Evolutionary conservation across 2,329 filamentous ascomycete genomes (phyloP).

Genomic region (Aspergillus sp.): DNA sequence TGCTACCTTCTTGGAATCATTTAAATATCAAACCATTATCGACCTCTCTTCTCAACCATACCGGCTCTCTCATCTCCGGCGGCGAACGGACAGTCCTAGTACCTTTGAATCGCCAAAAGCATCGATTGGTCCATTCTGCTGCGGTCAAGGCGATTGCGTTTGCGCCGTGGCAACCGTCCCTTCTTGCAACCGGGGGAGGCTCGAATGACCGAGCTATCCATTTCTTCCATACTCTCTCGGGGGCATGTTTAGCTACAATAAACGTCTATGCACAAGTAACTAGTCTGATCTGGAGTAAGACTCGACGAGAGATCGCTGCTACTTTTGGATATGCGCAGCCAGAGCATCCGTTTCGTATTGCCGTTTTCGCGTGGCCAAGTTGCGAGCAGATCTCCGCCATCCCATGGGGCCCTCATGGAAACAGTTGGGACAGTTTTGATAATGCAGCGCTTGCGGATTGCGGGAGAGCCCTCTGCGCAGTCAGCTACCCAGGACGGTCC

Average conservation of each 20-base stretch:
- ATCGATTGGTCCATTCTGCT: constrained; percentile 74
- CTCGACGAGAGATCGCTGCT: constrained; percentile 78
- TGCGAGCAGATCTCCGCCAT: constrained; percentile 82
- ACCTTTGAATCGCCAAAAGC: constrained; percentile 55
- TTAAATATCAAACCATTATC: constrained; percentile 11
- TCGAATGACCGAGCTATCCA: constrained; percentile 94
- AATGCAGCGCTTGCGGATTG: constrained; percentile 27
- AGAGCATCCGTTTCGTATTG: constrained; percentile 82
- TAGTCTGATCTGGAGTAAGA: constrained; percentile 83
- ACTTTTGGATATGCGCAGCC: constrained; percentile 93
- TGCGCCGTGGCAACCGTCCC: constrained; percentile 83
- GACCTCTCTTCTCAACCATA: constrained; percentile 17
- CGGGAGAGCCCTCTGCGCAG: constrained; percentile 70
- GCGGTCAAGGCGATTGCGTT: constrained; percentile 97
- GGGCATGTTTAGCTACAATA: constrained; percentile 81
- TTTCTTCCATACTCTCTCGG: constrained; percentile 85
- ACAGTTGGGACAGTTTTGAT: constrained; percentile 21
- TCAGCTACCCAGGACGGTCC: constrained; percentile 70
- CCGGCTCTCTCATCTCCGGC: constrained; percentile 24
- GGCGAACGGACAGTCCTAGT: constrained; percentile 45
- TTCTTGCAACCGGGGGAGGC: constrained; percentile 87
- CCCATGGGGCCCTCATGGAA: constrained; percentile 65
- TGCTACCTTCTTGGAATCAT: constrained; percentile 23
- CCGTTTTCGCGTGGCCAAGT: constrained; percentile 90
- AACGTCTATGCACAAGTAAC: constrained; percentile 92